Evolutionary conservation across 108 stramenopile species (phyloP).

Genomic region (Stephanodiscus minutulus): DNA sequence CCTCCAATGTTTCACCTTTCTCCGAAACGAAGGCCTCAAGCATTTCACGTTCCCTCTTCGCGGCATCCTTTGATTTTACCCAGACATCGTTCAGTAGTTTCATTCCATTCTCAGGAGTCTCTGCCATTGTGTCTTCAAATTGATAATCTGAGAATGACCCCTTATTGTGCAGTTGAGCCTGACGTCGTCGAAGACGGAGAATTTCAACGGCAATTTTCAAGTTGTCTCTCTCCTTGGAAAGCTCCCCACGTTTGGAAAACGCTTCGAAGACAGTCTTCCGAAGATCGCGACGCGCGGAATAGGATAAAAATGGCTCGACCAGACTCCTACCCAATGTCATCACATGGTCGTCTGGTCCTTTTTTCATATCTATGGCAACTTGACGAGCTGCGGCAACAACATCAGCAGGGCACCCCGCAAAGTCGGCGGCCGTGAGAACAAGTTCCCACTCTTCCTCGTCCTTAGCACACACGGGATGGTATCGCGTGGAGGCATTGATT

Average conservation of each 20-base stretch:
- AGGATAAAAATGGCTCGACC: conserved; percentile 78
- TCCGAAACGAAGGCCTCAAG: conserved; percentile 65
- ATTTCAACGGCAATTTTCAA: conserved; percentile 61
- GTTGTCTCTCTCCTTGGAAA: conserved; percentile 58
- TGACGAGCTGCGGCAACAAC: too few relatives aligned
- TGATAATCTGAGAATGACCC: conserved; percentile 70
- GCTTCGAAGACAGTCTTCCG: conserved; percentile 63
- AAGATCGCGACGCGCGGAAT: conserved; percentile 56
- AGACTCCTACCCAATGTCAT: conserved; percentile 68
- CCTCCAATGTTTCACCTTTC: conserved; percentile 40
- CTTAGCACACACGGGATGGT: too few relatives aligned
- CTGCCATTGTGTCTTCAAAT: conserved; percentile 75
- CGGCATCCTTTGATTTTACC: conserved; percentile 68
- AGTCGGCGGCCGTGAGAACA: too few relatives aligned
- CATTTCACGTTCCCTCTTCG: conserved; percentile 61
- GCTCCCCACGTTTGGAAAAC: conserved; percentile 63
- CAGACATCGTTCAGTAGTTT: conserved; percentile 71
- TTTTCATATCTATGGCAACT: conserved; percentile 63
- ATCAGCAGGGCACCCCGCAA: too few relatives aligned
- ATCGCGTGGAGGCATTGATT: too few relatives aligned
- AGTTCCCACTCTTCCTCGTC: too few relatives aligned
- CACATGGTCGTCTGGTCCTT: conserved; percentile 55
- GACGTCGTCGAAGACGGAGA: conserved; percentile 57
- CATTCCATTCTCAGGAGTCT: conserved; percentile 68
- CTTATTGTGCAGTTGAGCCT: conserved; percentile 60